Conservation (phyloP, 75 land plant species). For the Picea glauca region DNA sequence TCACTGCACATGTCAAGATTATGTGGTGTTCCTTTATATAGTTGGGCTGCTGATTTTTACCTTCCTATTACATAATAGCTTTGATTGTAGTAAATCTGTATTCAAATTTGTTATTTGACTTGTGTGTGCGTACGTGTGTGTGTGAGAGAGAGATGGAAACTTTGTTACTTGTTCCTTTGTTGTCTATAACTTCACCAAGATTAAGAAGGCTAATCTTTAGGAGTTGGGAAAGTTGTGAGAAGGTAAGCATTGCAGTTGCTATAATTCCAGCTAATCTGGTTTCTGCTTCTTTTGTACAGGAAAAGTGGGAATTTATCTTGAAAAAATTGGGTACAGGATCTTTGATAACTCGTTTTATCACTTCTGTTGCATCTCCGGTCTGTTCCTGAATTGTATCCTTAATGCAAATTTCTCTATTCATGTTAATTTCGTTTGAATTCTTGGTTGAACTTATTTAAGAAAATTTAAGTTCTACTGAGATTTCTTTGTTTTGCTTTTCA, state of each 20-base stretch:
- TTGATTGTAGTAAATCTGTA: too few species aligned
- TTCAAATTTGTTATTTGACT: too few species aligned
- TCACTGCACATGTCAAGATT: too few species aligned
- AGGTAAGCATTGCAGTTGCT: not conserved
- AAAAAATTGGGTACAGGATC: slow-evolving; percentile 66
- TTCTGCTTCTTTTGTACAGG: slow-evolving; percentile 32
- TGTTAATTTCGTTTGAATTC: not conserved
- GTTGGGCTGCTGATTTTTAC: too few species aligned
- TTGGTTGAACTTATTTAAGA: not conserved
- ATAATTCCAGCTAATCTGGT: not conserved
- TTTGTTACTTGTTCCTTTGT: too few species aligned
- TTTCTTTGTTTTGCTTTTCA: slow-evolving; percentile 18
- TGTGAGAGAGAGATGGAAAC: too few species aligned
- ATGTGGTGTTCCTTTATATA: too few species aligned
- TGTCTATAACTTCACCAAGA: too few species aligned
- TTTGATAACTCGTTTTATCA: slow-evolving; percentile 60
- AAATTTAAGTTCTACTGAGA: not conserved
- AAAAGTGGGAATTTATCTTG: slow-evolving; percentile 71
- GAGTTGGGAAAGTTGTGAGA: not conserved
- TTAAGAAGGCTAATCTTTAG: too few species aligned
- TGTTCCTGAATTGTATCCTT: slow-evolving; percentile 8
- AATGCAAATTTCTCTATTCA: not conserved
- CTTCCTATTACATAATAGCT: too few species aligned
- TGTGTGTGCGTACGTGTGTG: too few species aligned
- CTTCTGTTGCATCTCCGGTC: slow-evolving; percentile 59